Percentiles rank a stretch among this genome's conserved stretches.
These are phyloP conservation scores for Aspergillus sparsus DNA, from an alignment of 495 filamentous ascomycete species.

Conservation along the genomic window DNA sequence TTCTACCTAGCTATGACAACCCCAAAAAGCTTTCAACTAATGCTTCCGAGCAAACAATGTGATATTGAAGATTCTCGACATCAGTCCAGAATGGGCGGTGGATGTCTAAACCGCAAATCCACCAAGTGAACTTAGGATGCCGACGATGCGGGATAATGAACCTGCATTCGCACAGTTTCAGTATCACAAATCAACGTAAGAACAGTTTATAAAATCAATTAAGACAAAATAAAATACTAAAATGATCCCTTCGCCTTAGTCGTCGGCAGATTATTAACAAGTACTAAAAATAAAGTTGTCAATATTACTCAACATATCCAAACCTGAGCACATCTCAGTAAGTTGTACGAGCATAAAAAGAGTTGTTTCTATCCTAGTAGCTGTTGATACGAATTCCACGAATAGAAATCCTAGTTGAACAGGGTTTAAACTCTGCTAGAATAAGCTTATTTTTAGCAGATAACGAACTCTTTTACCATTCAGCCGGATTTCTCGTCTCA, in stretches of 20 bases:
- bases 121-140: too few species aligned
- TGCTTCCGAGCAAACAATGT: not conserved
- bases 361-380: not conserved
- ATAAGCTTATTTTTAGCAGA: constrained; percentile 2
- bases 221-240: not conserved
- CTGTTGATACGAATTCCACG: not conserved
- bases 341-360: not conserved
- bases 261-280: too few species aligned
- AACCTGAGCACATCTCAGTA: too few species aligned
- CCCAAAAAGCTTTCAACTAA: not conserved
- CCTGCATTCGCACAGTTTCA: too few species aligned
- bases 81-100: too few species aligned
- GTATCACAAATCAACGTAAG: not conserved
- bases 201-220: not conserved
- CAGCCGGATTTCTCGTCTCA: not conserved
- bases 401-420: not conserved
- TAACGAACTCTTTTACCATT: not conserved
- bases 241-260: too few species aligned
- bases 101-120: too few species aligned
- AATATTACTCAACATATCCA: not conserved
- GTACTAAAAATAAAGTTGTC: not conserved
- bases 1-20: not conserved
- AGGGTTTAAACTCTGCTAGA: not conserved
- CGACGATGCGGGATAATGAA: too few species aligned
- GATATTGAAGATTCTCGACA: too few species aligned